Evolutionary conservation across 148 eudicot genomes (phyloP), one percentile per base, ranked within the genome.

Genomic region (Simmondsia chinensis): DNA sequence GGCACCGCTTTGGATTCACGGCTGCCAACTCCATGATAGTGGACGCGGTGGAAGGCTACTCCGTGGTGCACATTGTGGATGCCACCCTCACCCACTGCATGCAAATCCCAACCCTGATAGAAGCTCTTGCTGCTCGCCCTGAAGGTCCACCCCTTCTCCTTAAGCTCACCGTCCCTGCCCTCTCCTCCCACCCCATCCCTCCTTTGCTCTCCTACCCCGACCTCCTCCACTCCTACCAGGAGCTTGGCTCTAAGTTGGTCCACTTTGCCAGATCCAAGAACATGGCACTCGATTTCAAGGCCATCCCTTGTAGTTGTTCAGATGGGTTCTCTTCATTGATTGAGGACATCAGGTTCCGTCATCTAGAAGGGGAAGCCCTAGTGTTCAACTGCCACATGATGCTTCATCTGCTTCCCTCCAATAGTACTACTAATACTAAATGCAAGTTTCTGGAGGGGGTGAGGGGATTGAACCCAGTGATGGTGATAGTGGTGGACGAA

Each of bases 61-160:
- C 74, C 0, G 48, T 39, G 7, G 46, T 85, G 31, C 93, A 91
- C 45, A 81, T 91, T 0, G 79, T 91, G 16, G 97, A 91, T 40
- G 28, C 85, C 20, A 91, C 88, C 61, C 43, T 65, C 12, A 76
- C 97, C 2, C 95, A 74, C 26, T 91, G 97, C 71, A 85, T 91
- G 97, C 97, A 91, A 61, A 85, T 91, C 33, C 97, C 97, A 0
- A 91, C 97, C 0, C 45, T 91, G 0, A 76, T 91, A 2, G 97
- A 91, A 11, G 64, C 93, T 20, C 46, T 91, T 17, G 73, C 95
- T 2, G 66, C 73, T 6, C 76, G 85, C 0, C 48, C 35, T 4
- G 53, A 47, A 20, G 55, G 45, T 17, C 29, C 29, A 29, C 80
- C 74, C 9, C 91, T 70, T 1, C 20, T 76, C 2, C 43, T 91